phyloP scores from a whole-genome alignment of 2,329 filamentous ascomycete species.

The Xylaria sp. region DNA sequence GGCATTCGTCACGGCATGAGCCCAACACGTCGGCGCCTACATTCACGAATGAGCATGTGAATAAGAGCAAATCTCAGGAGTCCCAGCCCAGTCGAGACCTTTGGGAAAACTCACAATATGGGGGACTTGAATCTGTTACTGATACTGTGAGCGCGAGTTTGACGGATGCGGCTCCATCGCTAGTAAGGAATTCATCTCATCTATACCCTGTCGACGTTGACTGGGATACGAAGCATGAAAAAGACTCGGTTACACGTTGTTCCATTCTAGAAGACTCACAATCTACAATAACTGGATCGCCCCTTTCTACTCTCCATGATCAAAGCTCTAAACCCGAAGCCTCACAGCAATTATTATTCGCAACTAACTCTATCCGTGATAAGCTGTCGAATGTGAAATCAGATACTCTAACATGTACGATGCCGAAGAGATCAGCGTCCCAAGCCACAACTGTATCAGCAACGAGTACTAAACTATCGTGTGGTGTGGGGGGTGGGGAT shows the following conservation, averaged over 20 bases:
- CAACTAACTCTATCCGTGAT: not conserved
- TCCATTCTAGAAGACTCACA: not conserved
- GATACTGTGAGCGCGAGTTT: not conserved
- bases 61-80: slow-evolving; percentile 6
- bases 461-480: slow-evolving; percentile 8
- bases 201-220: not conserved
- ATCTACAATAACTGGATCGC: not conserved
- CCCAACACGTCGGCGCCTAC: not conserved
- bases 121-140: not conserved
- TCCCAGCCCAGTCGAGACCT: not conserved
- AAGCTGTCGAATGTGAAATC: not conserved
- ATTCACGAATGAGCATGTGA: not conserved
- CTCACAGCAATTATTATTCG: not conserved
- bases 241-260: not conserved
- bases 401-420: not conserved
- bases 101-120: not conserved
- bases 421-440: slow-evolving; percentile 19
- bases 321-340: not conserved
- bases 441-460: slow-evolving; percentile 34
- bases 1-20: not conserved
- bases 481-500: not conserved
- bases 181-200: not conserved
- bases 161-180: not conserved
- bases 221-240: not conserved
- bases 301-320: not conserved